Conservation (phyloP, 768 basidiomycete species). For the Suillus americanus region DNA sequence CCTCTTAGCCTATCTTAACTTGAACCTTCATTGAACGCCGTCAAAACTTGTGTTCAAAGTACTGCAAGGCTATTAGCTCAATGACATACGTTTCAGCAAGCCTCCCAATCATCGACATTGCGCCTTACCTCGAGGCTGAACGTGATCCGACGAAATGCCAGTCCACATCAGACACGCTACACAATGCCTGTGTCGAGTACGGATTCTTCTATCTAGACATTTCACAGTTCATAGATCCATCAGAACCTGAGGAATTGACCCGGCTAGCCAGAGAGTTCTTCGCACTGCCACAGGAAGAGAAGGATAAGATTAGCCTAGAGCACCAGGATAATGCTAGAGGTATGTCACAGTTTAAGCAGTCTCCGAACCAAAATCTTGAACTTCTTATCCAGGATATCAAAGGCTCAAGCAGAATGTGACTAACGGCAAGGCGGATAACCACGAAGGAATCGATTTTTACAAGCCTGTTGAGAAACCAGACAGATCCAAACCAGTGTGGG, state of each 20-base stretch:
- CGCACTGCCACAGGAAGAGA: constrained; percentile 66
- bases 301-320: constrained; percentile 67
- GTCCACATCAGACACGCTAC: constrained; percentile 55
- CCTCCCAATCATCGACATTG: constrained; percentile 74
- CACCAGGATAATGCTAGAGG: constrained; percentile 79
- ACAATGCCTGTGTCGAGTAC: constrained; percentile 70
- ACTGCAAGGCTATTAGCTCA: neutral
- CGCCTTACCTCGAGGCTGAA: constrained; percentile 54
- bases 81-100: neutral
- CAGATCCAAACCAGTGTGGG: constrained; percentile 71
- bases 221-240: constrained; percentile 50
- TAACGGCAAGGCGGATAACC: constrained; percentile 78
- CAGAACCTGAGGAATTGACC: constrained; percentile 65
- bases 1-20: neutral
- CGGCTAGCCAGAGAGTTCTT: constrained; percentile 75
- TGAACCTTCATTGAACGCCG: neutral
- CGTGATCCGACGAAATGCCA: constrained; percentile 36
- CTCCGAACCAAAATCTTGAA: neutral
- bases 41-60: neutral
- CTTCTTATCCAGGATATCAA: constrained; percentile 63
- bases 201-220: constrained; percentile 92
- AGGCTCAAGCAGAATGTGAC: constrained; percentile 84
- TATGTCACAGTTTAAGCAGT: constrained; percentile 26
- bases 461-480: constrained; percentile 69
- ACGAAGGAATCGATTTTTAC: constrained; percentile 85